Base-by-base conservation (phyloP, 2,329 filamentous ascomycete species). In the Chrysoporthe puriensis region DNA sequence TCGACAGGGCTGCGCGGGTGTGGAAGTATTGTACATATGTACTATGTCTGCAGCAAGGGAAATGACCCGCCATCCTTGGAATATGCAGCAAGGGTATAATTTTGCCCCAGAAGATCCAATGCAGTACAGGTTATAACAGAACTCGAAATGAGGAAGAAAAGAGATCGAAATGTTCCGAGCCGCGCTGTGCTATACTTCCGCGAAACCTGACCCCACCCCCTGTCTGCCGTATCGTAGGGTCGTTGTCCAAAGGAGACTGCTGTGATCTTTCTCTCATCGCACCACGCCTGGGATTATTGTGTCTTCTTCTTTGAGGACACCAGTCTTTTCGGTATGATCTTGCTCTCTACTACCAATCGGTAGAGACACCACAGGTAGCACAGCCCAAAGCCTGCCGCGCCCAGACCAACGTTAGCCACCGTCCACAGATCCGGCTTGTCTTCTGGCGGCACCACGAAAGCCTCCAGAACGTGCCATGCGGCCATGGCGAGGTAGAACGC, bases 391-490 rank as follows among this genome's bases (percentile, higher is more conserved):
- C 93, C 96, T 4, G 87, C 90, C 32, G 92, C 92, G 8, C 96
- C 96, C 32, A 98, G 80, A 21, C 93, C 88, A 9, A 96, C 94
- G 74, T 99, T 99, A 14, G 89, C 86, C 2, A 99, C 94, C 3
- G 96, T 90, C 95, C 95, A 99, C 1, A 99, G 81, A 80, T 99
- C 96, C 0, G 96, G 96, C 79, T 97, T 97, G 67, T 86, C 84
- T 0, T 81, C 73, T 4, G 95, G 94, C 16, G 94, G 89, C 11
- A 78, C 70, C 0, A 94, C 79, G 69, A 89, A 88, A 1, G 86
- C 85, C 72, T 97, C 93, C 0, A 88, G 81, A 14, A 92, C 78
- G 77, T 99, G 96, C 93, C 96, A 97, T 16, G 79, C 84, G 16
- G 88, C 82, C 90, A 97, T 97, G 43, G 83, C 84, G 4, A 88